phyloP scores from a whole-genome alignment of 768 basidiomycete genomes.

The Russula griseocarnosa region DNA sequence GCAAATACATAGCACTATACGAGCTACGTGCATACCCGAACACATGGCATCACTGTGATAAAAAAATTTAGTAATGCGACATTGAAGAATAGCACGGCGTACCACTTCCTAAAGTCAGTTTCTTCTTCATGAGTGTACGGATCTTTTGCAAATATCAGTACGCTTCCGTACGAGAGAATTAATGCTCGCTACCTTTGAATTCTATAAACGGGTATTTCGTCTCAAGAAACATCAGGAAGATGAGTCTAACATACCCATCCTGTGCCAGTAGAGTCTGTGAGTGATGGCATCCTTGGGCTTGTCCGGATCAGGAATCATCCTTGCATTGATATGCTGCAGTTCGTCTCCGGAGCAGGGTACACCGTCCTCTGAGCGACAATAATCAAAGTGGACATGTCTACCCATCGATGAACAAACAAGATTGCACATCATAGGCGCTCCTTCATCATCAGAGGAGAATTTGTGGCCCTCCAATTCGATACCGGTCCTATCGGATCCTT shows the following conservation, averaged over 20 bases:
- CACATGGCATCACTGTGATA: slow-evolving; percentile 48
- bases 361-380: slow-evolving; percentile 44
- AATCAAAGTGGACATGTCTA: slow-evolving; percentile 56
- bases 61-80: slow-evolving; percentile 1
- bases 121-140: slow-evolving; percentile 57
- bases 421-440: slow-evolving; percentile 62
- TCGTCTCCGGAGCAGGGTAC: slow-evolving; percentile 43
- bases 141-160: slow-evolving; percentile 35
- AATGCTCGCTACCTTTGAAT: slow-evolving; percentile 44
- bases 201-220: slow-evolving; percentile 34
- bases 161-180: not conserved
- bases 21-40: slow-evolving; percentile 36
- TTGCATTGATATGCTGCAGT: slow-evolving; percentile 43
- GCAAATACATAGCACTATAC: not conserved
- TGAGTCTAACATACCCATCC: slow-evolving; percentile 43
- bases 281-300: slow-evolving; percentile 51
- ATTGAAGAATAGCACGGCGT: slow-evolving; percentile 20
- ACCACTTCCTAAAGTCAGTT: slow-evolving; percentile 52
- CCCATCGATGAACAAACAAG: slow-evolving; percentile 53
- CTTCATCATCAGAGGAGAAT: slow-evolving; percentile 51
- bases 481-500: slow-evolving; percentile 47
- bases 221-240: slow-evolving; percentile 11
- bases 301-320: slow-evolving; percentile 46
- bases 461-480: slow-evolving; percentile 54
- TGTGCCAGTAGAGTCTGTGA: slow-evolving; percentile 53